phyloP scores from a whole-genome alignment of 345 rosid species.

The sweet orange (Citrus sinensis) region DNA sequence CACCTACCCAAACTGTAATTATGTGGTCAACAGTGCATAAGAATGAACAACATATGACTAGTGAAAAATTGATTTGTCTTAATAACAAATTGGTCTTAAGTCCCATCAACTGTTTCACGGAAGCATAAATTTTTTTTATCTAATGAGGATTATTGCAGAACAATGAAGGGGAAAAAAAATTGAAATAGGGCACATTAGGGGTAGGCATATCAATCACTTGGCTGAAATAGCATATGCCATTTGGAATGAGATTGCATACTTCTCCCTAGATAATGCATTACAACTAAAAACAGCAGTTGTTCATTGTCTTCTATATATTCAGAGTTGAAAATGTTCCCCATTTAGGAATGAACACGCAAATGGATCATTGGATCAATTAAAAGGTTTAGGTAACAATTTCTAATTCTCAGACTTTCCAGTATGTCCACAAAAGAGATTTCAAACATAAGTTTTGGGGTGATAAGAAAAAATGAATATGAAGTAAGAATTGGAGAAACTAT shows the following conservation, averaged over 20 bases:
- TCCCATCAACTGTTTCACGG: background rate
- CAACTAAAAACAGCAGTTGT: too few relatives aligned
- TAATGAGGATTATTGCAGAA: background rate
- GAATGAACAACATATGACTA: background rate
- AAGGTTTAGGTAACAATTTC: background rate
- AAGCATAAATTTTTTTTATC: background rate
- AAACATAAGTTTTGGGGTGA: background rate
- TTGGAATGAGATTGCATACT: too few relatives aligned
- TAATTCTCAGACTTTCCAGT: background rate
- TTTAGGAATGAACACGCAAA: background rate
- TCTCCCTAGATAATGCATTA: too few relatives aligned
- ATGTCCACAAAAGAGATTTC: background rate
- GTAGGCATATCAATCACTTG: background rate
- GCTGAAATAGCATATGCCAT: too few relatives aligned
- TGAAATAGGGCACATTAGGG: background rate
- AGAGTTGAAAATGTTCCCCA: background rate
- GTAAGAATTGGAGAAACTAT: background rate
- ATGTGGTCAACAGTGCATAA: background rate
- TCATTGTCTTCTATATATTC: background rate
- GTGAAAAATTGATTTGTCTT: background rate
- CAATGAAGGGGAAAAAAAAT: background rate
- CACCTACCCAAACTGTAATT: background rate
- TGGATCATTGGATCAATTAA: too few relatives aligned
- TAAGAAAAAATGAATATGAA: background rate
- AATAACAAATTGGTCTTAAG: background rate